These are phyloP conservation scores for Colletotrichum tropicale DNA, from an alignment of 2,329 filamentous ascomycete genomes.

Conservation along the genomic window DNA sequence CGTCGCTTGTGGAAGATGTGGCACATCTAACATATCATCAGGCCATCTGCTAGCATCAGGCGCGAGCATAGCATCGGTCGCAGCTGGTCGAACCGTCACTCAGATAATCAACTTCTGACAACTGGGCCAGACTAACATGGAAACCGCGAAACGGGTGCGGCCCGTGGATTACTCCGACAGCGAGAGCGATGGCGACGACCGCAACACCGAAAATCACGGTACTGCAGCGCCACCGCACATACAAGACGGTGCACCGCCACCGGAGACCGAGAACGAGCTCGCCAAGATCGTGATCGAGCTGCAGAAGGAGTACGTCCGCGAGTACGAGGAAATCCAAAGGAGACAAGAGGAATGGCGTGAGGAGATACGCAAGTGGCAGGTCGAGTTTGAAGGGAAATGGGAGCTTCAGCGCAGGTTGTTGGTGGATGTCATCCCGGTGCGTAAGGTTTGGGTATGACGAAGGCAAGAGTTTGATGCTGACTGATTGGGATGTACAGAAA, in stretches of 20 bases:
- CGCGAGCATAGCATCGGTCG: neutral
- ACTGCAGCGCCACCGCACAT: neutral
- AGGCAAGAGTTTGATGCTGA: neutral
- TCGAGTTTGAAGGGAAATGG: neutral
- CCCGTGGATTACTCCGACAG: neutral
- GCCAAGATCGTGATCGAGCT: neutral
- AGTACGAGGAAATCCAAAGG: neutral
- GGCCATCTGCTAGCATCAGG: neutral
- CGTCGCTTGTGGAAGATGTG: neutral
- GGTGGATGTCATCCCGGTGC: neutral
- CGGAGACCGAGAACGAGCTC: neutral
- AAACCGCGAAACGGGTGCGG: rapidly evolving
- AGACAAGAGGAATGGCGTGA: neutral
- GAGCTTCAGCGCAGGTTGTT: conserved; percentile 5
- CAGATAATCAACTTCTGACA: neutral
- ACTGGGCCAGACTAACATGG: neutral
- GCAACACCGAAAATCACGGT: too few species aligned
- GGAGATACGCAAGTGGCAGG: neutral
- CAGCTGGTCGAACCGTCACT: neutral
- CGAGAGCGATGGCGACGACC: too few species aligned
- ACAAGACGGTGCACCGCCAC: neutral
- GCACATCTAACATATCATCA: neutral
- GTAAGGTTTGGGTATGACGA: neutral
- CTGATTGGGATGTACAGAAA: neutral
- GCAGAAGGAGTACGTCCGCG: neutral